Percentiles rank a stretch among this genome's conserved stretches.
Evolutionary conservation across 164 flowering plant species (phyloP).

Genomic region (Aristolochia contorta): DNA sequence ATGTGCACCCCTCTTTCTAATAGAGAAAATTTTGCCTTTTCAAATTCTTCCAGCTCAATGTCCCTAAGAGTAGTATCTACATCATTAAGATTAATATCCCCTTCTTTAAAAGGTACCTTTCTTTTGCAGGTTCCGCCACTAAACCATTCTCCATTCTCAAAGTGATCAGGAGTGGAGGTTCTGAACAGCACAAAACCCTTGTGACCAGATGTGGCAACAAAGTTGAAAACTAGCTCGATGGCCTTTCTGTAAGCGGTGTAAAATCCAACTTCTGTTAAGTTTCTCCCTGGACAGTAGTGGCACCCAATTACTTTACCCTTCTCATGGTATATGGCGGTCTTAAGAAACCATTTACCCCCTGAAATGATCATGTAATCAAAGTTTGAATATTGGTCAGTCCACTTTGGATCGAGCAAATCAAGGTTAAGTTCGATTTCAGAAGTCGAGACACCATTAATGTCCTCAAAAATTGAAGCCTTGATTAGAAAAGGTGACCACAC

Average conservation of each 20-base stretch:
- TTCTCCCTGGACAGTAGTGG: conserved; percentile 56
- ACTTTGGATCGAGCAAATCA: conserved; percentile 57
- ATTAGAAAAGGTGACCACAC: conserved; percentile 84
- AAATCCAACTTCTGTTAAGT: conserved; percentile 59
- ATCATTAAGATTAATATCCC: conserved; percentile 41
- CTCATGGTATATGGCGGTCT: conserved; percentile 69
- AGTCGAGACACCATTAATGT: conserved; percentile 70
- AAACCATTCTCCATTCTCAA: conserved; percentile 86
- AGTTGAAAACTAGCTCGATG: conserved; percentile 31
- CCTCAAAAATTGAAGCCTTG: conserved; percentile 67
- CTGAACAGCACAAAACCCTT: conserved; percentile 44
- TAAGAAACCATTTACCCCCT: conserved; percentile 93
- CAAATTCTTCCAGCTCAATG: conserved; percentile 56
- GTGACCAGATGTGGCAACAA: conserved; percentile 29
- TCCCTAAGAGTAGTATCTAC: conserved; percentile 31
- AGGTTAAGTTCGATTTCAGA: conserved; percentile 60
- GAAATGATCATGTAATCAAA: conserved; percentile 62
- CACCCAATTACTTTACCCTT: conserved; percentile 58
- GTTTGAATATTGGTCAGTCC: conserved; percentile 40
- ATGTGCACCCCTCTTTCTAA: conserved; percentile 33
- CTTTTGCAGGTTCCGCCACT: conserved; percentile 70
- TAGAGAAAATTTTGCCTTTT: conserved; percentile 21
- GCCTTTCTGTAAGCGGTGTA: conserved; percentile 52
- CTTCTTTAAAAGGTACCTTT: conserved; percentile 53
- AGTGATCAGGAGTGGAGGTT: conserved; percentile 83